Percentiles rank a stretch among this genome's conserved stretches.
phyloP scores from a whole-genome alignment of 1,284 basidiomycete species.

The Phylloporus sp. region DNA sequence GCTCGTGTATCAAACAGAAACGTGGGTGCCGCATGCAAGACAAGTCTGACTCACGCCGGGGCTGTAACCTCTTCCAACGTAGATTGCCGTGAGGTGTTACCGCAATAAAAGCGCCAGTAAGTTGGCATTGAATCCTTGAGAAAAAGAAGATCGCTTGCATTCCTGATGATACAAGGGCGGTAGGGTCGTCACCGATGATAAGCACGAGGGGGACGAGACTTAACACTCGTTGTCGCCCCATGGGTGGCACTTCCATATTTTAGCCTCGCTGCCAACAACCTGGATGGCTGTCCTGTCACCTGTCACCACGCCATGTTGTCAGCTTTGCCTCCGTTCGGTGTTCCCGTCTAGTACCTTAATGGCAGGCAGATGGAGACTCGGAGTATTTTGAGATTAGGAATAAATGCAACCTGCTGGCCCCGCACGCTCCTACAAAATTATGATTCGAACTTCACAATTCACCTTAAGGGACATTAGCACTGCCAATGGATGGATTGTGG shows the following conservation, averaged over 20 bases:
- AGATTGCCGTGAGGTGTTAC: background rate
- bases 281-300: background rate
- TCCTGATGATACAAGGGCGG: too few species aligned
- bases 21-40: background rate
- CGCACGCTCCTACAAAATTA: background rate
- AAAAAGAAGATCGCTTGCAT: background rate
- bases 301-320: background rate
- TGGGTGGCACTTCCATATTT: conserved; percentile 1
- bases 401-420: background rate
- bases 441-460: background rate
- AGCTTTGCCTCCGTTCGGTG: background rate
- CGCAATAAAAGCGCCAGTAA: background rate
- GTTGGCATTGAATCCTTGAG: background rate
- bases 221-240: background rate
- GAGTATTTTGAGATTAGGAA: background rate
- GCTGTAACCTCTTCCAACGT: background rate
- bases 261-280: background rate
- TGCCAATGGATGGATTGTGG: background rate
- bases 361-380: background rate
- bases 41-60: conserved; percentile 4
- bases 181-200: background rate
- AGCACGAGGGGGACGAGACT: background rate
- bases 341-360: background rate
- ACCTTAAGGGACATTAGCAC: background rate
- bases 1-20: background rate